Base-by-base conservation (phyloP, 192 early-diverging fungal species). In the Backusella macrospora region DNA sequence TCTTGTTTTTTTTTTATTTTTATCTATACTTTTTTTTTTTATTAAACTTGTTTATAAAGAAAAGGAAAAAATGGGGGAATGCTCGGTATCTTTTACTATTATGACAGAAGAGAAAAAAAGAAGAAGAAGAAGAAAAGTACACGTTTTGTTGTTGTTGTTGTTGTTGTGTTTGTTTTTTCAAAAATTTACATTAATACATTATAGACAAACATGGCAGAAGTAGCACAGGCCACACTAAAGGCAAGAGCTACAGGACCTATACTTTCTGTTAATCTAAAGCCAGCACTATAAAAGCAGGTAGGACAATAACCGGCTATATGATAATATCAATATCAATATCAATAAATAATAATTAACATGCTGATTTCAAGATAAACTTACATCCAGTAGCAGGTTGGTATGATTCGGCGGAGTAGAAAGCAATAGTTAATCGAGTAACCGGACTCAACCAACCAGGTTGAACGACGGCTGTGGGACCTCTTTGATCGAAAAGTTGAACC, bases 401-500 rank as follows among this genome's bases (percentile, higher is more conserved):
- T 16, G 73, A 18, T 43, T 79, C 68, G 42, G 80, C 64, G 10
- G 44, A 40, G 48, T 82, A 82, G 40, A 82, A 75, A 39, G 73
- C 80, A 65, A 82, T 76, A 4, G 71, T 76, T 29, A 82, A 63
- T 14, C 65, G 48, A 16, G 65, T 69, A 37, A 59, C 39, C 6
- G 80, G 80, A 21, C 43, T 34, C 9, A 78, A 69, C 76, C 77
- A 82, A 15, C 80, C 80, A 46, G 73, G 73, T 37, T 49, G 45
- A 55, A 55, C 42, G 16, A 44, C 37, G 21, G 74, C 76, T 14
- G 69, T 62, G 10, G 71, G 65, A 45, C 80, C 80, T 45, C 80
- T 74, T 52, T 82, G 80, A 68, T 82, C 80, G 26, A 73, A 76
- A 3, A 82, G 26, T 42, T 72, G 70, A 23, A 82, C 76, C n/a